Evolutionary conservation across 345 rosid species (phyloP).

Genomic region (Angophora floribunda): DNA sequence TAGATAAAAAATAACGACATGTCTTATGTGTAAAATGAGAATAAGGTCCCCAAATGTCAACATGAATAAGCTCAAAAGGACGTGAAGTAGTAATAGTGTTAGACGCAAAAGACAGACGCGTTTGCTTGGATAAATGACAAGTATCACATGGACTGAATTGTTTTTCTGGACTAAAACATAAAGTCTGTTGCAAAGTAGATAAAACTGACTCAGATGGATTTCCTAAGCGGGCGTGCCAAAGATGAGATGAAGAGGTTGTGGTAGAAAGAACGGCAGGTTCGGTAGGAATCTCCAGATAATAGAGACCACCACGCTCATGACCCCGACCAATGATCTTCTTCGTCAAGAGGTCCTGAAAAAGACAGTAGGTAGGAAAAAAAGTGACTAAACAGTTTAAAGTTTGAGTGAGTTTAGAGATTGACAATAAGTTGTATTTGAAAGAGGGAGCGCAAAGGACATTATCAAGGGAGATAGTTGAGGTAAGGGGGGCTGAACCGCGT

Average conservation of each 20-base stretch:
- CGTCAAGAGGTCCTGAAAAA: neutral
- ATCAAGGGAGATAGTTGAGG: neutral
- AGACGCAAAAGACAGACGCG: neutral
- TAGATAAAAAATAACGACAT: neutral
- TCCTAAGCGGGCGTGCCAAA: neutral
- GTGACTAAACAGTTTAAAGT: neutral
- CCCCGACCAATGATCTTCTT: neutral
- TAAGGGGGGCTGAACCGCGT: rapidly evolving
- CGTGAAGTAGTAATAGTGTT: neutral
- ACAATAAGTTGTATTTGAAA: neutral
- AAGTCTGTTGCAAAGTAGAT: neutral
- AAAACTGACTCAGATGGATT: neutral
- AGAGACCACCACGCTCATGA: neutral
- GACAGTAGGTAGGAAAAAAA: neutral
- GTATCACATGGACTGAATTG: neutral
- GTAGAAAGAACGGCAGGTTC: rapidly evolving
- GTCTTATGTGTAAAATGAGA: neutral
- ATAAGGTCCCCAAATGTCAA: neutral
- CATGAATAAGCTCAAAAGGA: neutral
- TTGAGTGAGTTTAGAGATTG: neutral
- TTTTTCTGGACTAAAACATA: neutral
- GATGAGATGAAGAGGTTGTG: neutral
- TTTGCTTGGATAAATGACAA: neutral
- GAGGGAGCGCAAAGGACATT: neutral
- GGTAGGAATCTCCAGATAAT: neutral